These are phyloP conservation scores for Calcarisporium arbuscula DNA, from an alignment of 2,329 filamentous ascomycete species.

Conservation along the genomic window DNA sequence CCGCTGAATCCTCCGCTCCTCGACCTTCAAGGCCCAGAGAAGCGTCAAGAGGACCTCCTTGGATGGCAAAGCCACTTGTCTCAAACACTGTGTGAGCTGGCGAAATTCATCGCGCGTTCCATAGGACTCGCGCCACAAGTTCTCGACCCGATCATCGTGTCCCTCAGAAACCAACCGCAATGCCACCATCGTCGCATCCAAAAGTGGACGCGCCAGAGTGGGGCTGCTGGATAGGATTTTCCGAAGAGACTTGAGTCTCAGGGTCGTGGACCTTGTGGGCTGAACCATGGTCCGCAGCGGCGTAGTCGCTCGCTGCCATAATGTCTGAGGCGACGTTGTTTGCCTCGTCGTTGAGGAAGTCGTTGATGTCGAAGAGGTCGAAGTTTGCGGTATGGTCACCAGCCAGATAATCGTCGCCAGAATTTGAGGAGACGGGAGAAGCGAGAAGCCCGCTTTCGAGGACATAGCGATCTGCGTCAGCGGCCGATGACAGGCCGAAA, in stretches of 20 bases:
- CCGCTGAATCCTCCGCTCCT: constrained; percentile 29
- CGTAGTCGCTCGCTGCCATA: constrained; percentile 42
- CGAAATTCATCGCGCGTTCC: constrained; percentile 30
- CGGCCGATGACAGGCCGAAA: constrained; percentile 62
- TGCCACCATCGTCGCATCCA: constrained; percentile 68
- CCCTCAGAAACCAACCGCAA: constrained; percentile 65
- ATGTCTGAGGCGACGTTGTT: constrained; percentile 38
- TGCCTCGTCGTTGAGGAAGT: constrained; percentile 50
- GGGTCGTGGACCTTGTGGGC: constrained; percentile 48
- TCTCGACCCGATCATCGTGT: constrained; percentile 39
- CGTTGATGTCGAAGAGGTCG: constrained; percentile 45
- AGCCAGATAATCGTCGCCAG: constrained; percentile 63
- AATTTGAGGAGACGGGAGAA: constrained; percentile 61
- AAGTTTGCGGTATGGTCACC: constrained; percentile 48
- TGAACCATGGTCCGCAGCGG: constrained; percentile 47
- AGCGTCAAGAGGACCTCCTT: constrained; percentile 42
- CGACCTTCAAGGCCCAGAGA: constrained; percentile 37
- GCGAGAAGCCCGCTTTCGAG: constrained; percentile 70
- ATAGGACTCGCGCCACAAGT: constrained; percentile 23
- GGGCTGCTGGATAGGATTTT: constrained; percentile 68
- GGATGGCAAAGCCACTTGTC: constrained; percentile 35
- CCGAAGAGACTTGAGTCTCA: constrained; percentile 55
- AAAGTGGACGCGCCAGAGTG: constrained; percentile 65
- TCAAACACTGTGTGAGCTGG: constrained; percentile 30
- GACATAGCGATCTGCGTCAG: constrained; percentile 69